Evolutionary conservation across 2,329 filamentous ascomycete species (phyloP).

Genomic region (Cladosporium velox): DNA sequence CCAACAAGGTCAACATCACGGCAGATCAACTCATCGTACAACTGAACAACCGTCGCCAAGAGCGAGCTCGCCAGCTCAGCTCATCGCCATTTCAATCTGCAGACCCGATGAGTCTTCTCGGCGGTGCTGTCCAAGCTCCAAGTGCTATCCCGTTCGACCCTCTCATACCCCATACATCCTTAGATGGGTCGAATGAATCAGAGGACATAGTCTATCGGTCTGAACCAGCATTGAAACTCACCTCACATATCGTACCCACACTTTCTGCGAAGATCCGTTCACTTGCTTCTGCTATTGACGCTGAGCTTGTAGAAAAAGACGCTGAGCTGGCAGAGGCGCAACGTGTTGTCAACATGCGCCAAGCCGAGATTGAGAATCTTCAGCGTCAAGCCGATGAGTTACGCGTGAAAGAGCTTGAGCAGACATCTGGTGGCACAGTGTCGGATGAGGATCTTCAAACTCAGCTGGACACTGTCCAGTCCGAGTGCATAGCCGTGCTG

Average conservation of each 20-base stretch:
- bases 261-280: conserved; percentile 49
- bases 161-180: conserved; percentile 26
- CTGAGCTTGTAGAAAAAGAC: conserved; percentile 74
- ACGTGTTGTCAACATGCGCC: conserved; percentile 58
- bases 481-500: conserved; percentile 46
- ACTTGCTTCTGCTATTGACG: conserved; percentile 61
- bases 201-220: conserved; percentile 42
- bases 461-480: conserved; percentile 40
- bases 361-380: conserved; percentile 65
- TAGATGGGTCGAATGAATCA: conserved; percentile 31
- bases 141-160: conserved; percentile 33
- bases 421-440: conserved; percentile 40
- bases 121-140: conserved; percentile 32
- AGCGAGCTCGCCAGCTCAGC: conserved; percentile 67
- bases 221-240: conserved; percentile 58
- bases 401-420: conserved; percentile 54
- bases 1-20: conserved; percentile 77
- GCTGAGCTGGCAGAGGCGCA: conserved; percentile 50
- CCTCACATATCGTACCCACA: conserved; percentile 62
- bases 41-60: conserved; percentile 67
- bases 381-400: conserved; percentile 57
- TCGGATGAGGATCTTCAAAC: conserved; percentile 41
- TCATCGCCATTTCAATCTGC: conserved; percentile 60
- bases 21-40: conserved; percentile 80
- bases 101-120: conserved; percentile 12